Base-by-base conservation (phyloP, 305 asterid species). In the Ilex paraguariensis region DNA sequence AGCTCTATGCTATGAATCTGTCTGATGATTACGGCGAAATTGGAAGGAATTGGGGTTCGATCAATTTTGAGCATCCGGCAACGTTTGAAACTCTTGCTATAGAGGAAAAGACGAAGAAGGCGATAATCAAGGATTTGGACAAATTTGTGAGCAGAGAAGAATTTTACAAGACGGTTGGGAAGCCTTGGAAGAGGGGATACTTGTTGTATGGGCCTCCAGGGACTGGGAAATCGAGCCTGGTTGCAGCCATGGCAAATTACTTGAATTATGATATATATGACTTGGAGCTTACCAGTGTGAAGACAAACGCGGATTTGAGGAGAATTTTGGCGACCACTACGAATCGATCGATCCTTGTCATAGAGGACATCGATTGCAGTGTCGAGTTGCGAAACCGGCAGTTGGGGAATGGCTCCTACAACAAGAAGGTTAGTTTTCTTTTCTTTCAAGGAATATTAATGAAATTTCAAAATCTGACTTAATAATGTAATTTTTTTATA, bases 111-210 rank as follows among this genome's bases (percentile, higher is more conserved):
- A 14, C 63, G 56, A 87, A 87, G 59, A 54, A 56, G 48, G 63
- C 57, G 0, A 70, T 87, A 6, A 61, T 73, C 6, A 87, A 83
- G 0, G 94, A 87, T 64, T 56, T 87, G 63, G 86, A 83, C 50
- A 79, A 87, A 70, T 88, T 85, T 49, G 64, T 85, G 5, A 67
- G 73, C 52, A 68, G 96, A 64, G 82, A 78, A 36, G 86, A 82
- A 0, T 85, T 88, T 11, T 88, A 88, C 62, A 61, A 79, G 77
- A 79, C 74, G 13, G 94, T 88, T 0, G 96, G 96, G 40, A 76
- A 80, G 67, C 95, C 94, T n/a, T 88, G 96, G 96, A 88, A 88
- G 72, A 64, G 96, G 15, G 96, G 96, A 6, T 87, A 87, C 56
- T 16, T 87, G 75, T 77, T 87, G 62, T 78, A 83, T 57, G 96